A percentile compares a stretch with the other conserved stretches of the same genome.
These are phyloP conservation scores for Fusarium sp. DNA, from an alignment of 2,329 filamentous ascomycete species.

Conservation along the genomic window DNA sequence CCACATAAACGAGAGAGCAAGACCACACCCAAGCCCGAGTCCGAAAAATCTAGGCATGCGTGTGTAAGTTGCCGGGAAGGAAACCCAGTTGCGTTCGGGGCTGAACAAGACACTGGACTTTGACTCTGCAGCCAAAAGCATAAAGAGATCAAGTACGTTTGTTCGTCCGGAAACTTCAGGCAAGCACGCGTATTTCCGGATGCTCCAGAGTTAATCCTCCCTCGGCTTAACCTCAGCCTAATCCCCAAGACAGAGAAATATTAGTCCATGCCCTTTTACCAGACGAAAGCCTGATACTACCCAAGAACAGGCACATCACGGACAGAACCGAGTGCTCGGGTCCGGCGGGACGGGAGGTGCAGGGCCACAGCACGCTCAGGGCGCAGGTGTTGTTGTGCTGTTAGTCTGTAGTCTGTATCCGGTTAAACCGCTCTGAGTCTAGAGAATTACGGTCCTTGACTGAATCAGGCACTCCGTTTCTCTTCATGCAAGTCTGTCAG, in stretches of 20 bases:
- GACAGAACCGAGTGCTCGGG: constrained; percentile 48
- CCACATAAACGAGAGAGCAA: constrained; percentile 21
- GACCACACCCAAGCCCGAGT: neutral
- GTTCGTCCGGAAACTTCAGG: constrained; percentile 2
- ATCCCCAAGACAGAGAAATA: neutral
- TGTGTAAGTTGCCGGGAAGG: constrained; percentile 41
- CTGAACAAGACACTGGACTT: constrained; percentile 27
- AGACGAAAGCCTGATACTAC: constrained; percentile 22
- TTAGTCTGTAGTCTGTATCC: neutral
- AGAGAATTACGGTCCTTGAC: neutral
- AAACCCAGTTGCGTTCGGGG: constrained; percentile 20
- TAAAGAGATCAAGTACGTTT: constrained; percentile 3
- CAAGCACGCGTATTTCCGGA: neutral
- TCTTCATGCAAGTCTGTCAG: neutral
- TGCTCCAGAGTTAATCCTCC: neutral
- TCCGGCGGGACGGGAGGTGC: constrained; percentile 39
- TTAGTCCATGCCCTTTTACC: constrained; percentile 1
- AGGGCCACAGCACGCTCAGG: constrained; percentile 11
- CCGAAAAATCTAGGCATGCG: constrained; percentile 24
- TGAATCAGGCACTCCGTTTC: constrained; percentile 7
- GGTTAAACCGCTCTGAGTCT: constrained; percentile 42
- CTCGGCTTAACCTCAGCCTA: constrained; percentile 2
- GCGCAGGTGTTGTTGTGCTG: constrained; percentile 2
- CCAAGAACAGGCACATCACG: constrained; percentile 20
- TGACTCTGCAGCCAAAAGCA: constrained; percentile 8